Evolutionary conservation across 169 alveolate species (phyloP), one percentile per base, ranked within the genome.

Genomic region (Plasmodium gaboni): DNA sequence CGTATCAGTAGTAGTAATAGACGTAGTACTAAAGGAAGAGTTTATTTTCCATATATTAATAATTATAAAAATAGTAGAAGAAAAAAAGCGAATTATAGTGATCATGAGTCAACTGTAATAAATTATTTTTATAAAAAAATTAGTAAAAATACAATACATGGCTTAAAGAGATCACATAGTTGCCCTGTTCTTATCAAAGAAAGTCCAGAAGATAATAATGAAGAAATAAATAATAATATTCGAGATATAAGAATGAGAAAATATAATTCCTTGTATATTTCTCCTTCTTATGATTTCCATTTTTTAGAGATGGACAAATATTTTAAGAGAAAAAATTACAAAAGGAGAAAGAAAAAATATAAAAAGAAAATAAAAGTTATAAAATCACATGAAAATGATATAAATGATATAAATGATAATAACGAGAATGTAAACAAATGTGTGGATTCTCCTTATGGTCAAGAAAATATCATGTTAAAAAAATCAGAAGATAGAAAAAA

Each of bases 101-200:
- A 78, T 22, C 89, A 78, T 8, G 89, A 78, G 19, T 64, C 89
- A n/a, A 78, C 78, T 26, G 63, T 24, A 51, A 78, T 78, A 63
- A 78, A 78, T 69, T 64, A 78, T 38, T 78, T 78, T 32, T 78
- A 78, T 64, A 78, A 78, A 78, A 78, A 78, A 50, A 78, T 78
- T 24, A 78, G 53, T 22, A 67, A 65, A 65, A 57, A 48, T 63
- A 78, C 50, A 2, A 69, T 50, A 44, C 15, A 24, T 26, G 38
- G 17, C 22, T 65, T 50, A 57, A 78, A 78, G 55, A 63, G 89
- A 46, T 78, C 89, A 19, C 48, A 51, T 78, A 78, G 89, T 78
- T 78, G 78, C 26, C 89, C 89, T 0, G n/a, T 13, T 50, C 22
- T 59, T 9, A 59, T 78, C 13, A 17, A 2, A 38, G 69, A 78